Base-by-base conservation (phyloP, 2,329 filamentous ascomycete species). In the Talaromyces sp. region DNA sequence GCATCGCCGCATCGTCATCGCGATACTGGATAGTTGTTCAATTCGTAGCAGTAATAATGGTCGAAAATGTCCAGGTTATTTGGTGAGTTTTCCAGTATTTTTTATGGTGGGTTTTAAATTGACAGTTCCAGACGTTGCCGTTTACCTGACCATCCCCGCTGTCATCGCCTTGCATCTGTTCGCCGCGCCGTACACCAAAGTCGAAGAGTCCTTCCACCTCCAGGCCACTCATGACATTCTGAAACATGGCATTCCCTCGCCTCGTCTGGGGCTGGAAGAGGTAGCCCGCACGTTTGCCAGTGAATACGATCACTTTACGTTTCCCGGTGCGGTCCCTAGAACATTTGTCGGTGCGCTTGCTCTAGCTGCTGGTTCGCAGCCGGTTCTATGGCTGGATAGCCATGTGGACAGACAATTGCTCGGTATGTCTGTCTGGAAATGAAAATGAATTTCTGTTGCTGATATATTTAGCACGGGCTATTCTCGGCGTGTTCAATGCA, bases 121-220 rank as follows among this genome's bases (percentile, higher is more conserved):
- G 15, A 49, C 22, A 13, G 17, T 19, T 5, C 25, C 32, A 62
- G 60, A 51, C 10, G 10, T 62, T n/a, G 56, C 77, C 10, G 63
- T 77, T 11, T 68, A 73, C 58, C 71, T 87, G 65, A 76, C 87
- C 56, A 80, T 92, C 62, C 89, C 90, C 1, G 73, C 81, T 2
- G 72, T 88, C 36, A 81, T 91, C 67, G 73, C 90, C 62, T 60
- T 89, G 59, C 91, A 96, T 75, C 85, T 96, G 60, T 71, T 86
- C 64, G 73, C 87, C 27, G 86, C 93, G 11, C 95, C 95, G 0
- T 93, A 96, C 79, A 97, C 93, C 61, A 99, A 99, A 76, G 95
- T 99, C 63, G 95, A 99, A 75, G 95, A 99, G 77, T 98, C 93
- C 0, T 98, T 99, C 84, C 96, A 96, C 74, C 86, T 98, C 62